Evolutionary conservation across 2,329 filamentous ascomycete species (phyloP).

Genomic region (Raffaelea ambrosiae): DNA sequence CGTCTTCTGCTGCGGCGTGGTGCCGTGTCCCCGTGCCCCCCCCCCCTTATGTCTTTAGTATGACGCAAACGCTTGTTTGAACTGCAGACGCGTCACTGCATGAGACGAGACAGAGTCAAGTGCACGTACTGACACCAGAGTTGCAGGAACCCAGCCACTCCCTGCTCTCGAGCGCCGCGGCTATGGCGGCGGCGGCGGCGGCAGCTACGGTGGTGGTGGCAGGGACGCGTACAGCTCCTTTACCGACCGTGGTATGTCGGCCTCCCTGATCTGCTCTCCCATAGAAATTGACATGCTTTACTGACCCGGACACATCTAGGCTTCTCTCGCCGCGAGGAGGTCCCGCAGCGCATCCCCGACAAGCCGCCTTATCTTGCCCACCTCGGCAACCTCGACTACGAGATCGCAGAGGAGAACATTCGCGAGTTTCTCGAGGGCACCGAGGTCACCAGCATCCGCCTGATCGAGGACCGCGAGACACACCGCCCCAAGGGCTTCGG

Average conservation of each 20-base stretch:
- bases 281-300: background rate
- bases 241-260: background rate
- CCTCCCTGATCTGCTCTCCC: no score
- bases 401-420: slow-evolving; percentile 76
- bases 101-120: background rate
- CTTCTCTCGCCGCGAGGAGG: slow-evolving; percentile 60
- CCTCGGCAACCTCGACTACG: slow-evolving; percentile 93
- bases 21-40: background rate
- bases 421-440: slow-evolving; percentile 79
- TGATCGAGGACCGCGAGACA: slow-evolving; percentile 93
- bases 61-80: background rate
- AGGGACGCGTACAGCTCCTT: slow-evolving; percentile 16
- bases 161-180: slow-evolving; percentile 39
- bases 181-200: slow-evolving; percentile 20
- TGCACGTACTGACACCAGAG: slow-evolving; percentile 6
- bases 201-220: slow-evolving; percentile 16
- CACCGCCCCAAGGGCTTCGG: slow-evolving; percentile 95
- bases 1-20: background rate
- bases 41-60: background rate
- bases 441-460: slow-evolving; percentile 80
- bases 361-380: slow-evolving; percentile 95
- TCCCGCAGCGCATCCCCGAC: slow-evolving; percentile 66
- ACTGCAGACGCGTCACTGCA: background rate
- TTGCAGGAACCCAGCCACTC: slow-evolving; percentile 47
- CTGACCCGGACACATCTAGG: background rate